Conservation (phyloP, 495 filamentous ascomycete genomes). For the Diplogelasinospora grovesii region DNA sequence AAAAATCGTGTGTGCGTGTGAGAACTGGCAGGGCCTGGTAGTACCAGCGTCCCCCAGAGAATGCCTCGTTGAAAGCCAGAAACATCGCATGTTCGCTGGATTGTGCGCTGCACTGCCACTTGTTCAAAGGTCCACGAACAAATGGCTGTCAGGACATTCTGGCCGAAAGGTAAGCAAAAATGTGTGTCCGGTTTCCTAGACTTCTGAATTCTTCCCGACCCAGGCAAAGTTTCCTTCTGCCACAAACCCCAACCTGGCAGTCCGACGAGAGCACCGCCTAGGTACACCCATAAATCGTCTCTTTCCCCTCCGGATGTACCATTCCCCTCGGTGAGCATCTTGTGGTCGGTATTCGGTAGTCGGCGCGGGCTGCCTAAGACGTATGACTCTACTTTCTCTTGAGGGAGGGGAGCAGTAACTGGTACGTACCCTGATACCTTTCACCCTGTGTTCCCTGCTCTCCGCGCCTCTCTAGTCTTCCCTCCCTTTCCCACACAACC, state of each 20-base stretch:
- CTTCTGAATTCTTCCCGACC: no score
- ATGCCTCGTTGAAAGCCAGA: slow-evolving; percentile 17
- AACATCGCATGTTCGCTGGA: neutral
- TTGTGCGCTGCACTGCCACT: slow-evolving; percentile 11
- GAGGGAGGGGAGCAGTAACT: slow-evolving; percentile 3
- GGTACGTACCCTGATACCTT: slow-evolving; percentile 11
- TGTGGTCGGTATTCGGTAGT: slow-evolving; percentile 7
- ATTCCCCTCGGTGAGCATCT: slow-evolving; percentile 19
- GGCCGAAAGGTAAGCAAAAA: no score
- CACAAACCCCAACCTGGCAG: no score
- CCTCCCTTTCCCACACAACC: slow-evolving; percentile 1
- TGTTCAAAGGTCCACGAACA: no score
- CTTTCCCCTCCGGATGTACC: no score
- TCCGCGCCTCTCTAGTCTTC: slow-evolving; percentile 5
- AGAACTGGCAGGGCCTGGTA: slow-evolving; percentile 1
- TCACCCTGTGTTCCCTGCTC: neutral
- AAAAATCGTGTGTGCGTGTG: slow-evolving; percentile 9
- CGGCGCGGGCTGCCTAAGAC: slow-evolving; percentile 14
- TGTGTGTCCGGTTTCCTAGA: no score
- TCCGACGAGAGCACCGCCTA: no score
- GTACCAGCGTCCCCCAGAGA: slow-evolving; percentile 2
- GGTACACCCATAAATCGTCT: no score
- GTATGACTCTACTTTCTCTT: slow-evolving; percentile 11
- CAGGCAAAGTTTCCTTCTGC: no score
- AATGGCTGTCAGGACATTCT: no score